Evolutionary conservation across 2,329 filamentous ascomycete genomes (phyloP).

Genomic region (Pyrenophora teres): DNA sequence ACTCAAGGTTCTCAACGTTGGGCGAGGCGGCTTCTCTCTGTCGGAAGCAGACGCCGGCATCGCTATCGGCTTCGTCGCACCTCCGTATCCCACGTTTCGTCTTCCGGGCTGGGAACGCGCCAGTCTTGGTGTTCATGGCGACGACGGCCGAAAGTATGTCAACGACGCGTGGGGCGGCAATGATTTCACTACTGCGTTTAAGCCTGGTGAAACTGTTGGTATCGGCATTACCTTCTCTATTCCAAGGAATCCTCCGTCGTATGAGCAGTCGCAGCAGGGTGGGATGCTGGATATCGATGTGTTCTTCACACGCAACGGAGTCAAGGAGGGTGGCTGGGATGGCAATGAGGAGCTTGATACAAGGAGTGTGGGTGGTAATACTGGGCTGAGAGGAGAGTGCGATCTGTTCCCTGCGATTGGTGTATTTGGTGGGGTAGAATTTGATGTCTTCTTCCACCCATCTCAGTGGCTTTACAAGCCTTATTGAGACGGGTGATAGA

Average conservation of each 20-base stretch:
- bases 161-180: constrained; percentile 76
- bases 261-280: constrained; percentile 32
- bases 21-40: constrained; percentile 32
- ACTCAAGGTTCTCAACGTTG: constrained; percentile 59
- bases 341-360: constrained; percentile 75
- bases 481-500: constrained; percentile 7
- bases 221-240: constrained; percentile 69
- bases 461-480: constrained; percentile 60
- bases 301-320: constrained; percentile 74
- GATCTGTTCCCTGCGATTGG: constrained; percentile 75
- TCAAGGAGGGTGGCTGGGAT: constrained; percentile 66
- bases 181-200: constrained; percentile 68
- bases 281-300: constrained; percentile 58
- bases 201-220: constrained; percentile 69
- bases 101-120: constrained; percentile 82
- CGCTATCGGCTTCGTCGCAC: constrained; percentile 71
- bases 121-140: constrained; percentile 75
- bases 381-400: constrained; percentile 71
- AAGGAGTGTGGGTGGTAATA: constrained; percentile 63
- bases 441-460: constrained; percentile 69
- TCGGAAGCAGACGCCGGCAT: constrained; percentile 59
- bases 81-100: constrained; percentile 77
- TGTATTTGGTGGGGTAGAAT: constrained; percentile 68
- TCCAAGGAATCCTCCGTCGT: constrained; percentile 43
- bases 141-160: constrained; percentile 76